Percentiles rank a stretch among this genome's conserved stretches.
These are phyloP conservation scores for Karstenula rhodostoma DNA, from an alignment of 2,329 filamentous ascomycete genomes.

Conservation along the genomic window DNA sequence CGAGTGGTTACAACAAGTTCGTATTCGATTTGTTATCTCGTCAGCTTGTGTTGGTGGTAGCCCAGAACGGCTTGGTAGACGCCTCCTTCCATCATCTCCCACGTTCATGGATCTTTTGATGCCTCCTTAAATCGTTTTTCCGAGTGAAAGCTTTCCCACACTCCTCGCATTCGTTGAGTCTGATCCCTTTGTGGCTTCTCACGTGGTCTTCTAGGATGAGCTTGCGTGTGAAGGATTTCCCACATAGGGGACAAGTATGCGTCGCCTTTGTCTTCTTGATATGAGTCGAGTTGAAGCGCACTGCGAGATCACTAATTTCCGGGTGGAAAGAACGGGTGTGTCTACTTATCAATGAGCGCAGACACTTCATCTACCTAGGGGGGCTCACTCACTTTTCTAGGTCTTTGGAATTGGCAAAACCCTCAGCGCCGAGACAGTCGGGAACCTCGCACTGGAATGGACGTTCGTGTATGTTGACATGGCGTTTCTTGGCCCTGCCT, in stretches of 20 bases:
- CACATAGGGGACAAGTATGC: slow-evolving; percentile 47
- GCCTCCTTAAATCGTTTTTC: slow-evolving; percentile 31
- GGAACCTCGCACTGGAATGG: slow-evolving; percentile 50
- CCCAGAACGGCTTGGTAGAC: too few species aligned
- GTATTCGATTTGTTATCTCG: too few species aligned
- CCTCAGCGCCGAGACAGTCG: slow-evolving; percentile 48
- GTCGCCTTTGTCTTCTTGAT: slow-evolving; percentile 26
- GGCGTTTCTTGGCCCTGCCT: slow-evolving; percentile 41
- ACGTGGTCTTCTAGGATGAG: slow-evolving; percentile 48
- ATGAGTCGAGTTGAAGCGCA: slow-evolving; percentile 27
- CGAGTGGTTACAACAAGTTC: too few species aligned
- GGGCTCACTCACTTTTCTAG: slow-evolving; percentile 34
- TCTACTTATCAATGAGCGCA: slow-evolving; percentile 11
- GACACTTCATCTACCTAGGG: not conserved
- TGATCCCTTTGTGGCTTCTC: slow-evolving; percentile 47
- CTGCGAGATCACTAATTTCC: slow-evolving; percentile 32
- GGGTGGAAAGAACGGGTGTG: slow-evolving; percentile 36
- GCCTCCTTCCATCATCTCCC: slow-evolving; percentile 5
- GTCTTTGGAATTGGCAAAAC: slow-evolving; percentile 53
- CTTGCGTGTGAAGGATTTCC: slow-evolving; percentile 50
- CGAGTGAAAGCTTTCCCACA: slow-evolving; percentile 40
- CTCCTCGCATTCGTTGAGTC: slow-evolving; percentile 30
- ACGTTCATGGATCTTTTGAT: slow-evolving; percentile 37
- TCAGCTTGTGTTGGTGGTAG: too few species aligned
- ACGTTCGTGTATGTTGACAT: slow-evolving; percentile 52